A percentile compares a stretch with the other conserved stretches of the same genome.
Evolutionary conservation across 257 asterid genomes (phyloP).

Genomic region (Ballota nigra): DNA sequence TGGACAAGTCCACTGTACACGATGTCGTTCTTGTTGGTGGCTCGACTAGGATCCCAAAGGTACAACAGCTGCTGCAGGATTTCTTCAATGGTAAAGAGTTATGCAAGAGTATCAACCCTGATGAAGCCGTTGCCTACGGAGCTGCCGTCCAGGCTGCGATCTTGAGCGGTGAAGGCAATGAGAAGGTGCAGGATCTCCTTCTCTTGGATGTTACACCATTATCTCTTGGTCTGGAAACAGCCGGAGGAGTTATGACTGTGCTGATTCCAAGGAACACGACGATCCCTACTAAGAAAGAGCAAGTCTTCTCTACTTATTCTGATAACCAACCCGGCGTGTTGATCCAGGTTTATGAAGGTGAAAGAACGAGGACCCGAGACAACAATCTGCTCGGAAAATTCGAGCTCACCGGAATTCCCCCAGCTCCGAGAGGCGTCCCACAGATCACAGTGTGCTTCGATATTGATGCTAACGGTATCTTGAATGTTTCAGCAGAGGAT

Average conservation of each 20-base stretch:
- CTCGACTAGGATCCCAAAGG: slow-evolving; percentile 39
- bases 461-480: slow-evolving; percentile 36
- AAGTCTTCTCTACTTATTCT: slow-evolving; percentile 31
- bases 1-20: slow-evolving; percentile 29
- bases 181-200: slow-evolving; percentile 38
- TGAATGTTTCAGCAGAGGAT: slow-evolving; percentile 39
- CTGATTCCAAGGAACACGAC: slow-evolving; percentile 37
- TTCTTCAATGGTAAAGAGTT: slow-evolving; percentile 42
- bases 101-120: slow-evolving; percentile 39
- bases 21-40: slow-evolving; percentile 40
- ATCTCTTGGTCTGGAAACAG: slow-evolving; percentile 34
- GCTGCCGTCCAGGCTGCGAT: slow-evolving; percentile 38
- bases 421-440: slow-evolving; percentile 36
- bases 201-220: slow-evolving; percentile 33
- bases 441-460: slow-evolving; percentile 41
- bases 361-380: slow-evolving; percentile 28
- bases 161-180: slow-evolving; percentile 37
- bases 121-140: slow-evolving; percentile 40
- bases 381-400: slow-evolving; percentile 39
- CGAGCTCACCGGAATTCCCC: slow-evolving; percentile 36
- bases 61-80: slow-evolving; percentile 37
- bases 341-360: slow-evolving; percentile 38
- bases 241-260: slow-evolving; percentile 40
- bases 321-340: slow-evolving; percentile 36
- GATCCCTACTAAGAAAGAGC: slow-evolving; percentile 38